Evolutionary conservation across 2,329 filamentous ascomycete genomes (phyloP).

Genomic region (Corniculantispora saksenae): DNA sequence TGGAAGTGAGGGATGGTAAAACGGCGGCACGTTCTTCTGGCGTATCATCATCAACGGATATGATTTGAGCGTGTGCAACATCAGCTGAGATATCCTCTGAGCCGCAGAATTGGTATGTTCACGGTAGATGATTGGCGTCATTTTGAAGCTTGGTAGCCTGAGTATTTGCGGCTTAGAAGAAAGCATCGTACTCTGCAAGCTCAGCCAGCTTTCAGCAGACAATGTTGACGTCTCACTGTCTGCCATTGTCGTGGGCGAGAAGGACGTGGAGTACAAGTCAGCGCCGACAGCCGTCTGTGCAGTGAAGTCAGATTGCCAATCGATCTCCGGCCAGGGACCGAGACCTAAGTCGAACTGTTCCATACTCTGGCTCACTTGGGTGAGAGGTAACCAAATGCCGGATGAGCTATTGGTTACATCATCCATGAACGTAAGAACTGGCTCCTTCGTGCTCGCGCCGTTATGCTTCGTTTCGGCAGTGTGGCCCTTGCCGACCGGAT

Average conservation of each 20-base stretch:
- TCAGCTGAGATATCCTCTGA: slow-evolving; percentile 10
- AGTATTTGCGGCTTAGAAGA: not conserved
- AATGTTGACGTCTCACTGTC: not conserved
- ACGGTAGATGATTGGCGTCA: not conserved
- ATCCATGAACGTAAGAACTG: too few relatives aligned
- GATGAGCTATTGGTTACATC: too few relatives aligned
- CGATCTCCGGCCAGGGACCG: not conserved
- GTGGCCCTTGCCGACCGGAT: not conserved
- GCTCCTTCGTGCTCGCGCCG: too few relatives aligned
- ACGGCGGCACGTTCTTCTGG: slow-evolving; percentile 10
- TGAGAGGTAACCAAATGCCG: too few relatives aligned
- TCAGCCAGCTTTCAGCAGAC: not conserved
- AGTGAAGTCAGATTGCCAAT: not conserved
- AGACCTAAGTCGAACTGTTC: not conserved
- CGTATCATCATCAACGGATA: slow-evolving; percentile 19
- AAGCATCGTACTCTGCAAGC: not conserved
- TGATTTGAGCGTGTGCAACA: slow-evolving; percentile 14
- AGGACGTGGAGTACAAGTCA: not conserved
- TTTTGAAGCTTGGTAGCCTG: not conserved
- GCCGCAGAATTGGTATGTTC: not conserved
- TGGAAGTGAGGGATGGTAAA: slow-evolving; percentile 7
- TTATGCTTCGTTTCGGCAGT: too few relatives aligned
- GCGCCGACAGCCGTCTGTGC: not conserved
- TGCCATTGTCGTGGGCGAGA: not conserved
- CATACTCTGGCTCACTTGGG: too few relatives aligned